A percentile compares a stretch with the other conserved stretches of the same genome.
Conservation (phyloP, 805 yeast genomes). For the Metschnikowia lochheadii region DNA sequence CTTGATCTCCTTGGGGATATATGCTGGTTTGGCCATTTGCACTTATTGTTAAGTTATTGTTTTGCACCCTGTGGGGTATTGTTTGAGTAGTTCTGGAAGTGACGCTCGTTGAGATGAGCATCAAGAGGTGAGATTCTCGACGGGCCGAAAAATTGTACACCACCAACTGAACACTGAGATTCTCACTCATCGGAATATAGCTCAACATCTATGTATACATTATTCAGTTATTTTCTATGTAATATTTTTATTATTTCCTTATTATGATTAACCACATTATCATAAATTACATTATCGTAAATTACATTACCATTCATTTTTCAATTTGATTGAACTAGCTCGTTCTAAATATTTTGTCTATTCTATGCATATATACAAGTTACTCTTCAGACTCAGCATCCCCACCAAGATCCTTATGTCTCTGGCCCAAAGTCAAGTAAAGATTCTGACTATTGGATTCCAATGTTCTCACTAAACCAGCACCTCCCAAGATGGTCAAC, state of each 20-base stretch:
- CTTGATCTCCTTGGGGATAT: slow-evolving; percentile 7
- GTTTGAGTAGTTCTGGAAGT: background rate
- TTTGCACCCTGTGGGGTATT: background rate
- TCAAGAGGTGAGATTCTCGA: background rate
- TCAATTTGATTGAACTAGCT: no score
- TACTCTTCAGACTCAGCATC: slow-evolving; percentile 9
- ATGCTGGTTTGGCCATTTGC: slow-evolving; percentile 13
- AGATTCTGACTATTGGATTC: slow-evolving; percentile 63
- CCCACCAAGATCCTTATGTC: slow-evolving; percentile 39
- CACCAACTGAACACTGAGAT: background rate
- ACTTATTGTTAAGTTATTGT: background rate
- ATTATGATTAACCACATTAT: background rate
- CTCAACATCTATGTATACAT: no score
- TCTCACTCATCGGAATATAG: no score
- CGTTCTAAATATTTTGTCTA: background rate
- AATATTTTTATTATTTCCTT: no score
- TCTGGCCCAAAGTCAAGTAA: slow-evolving; percentile 71
- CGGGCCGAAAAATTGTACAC: background rate
- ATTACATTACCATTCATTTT: no score
- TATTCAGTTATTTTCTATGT: no score
- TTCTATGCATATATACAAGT: slow-evolving; percentile 10
- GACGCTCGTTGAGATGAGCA: slow-evolving; percentile 3
- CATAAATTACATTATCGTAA: background rate
- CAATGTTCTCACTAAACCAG: slow-evolving; percentile 79
- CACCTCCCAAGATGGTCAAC: slow-evolving; percentile 82